Conservation (phyloP, 2,329 filamentous ascomycete species). For the Colletotrichum tropicale region DNA sequence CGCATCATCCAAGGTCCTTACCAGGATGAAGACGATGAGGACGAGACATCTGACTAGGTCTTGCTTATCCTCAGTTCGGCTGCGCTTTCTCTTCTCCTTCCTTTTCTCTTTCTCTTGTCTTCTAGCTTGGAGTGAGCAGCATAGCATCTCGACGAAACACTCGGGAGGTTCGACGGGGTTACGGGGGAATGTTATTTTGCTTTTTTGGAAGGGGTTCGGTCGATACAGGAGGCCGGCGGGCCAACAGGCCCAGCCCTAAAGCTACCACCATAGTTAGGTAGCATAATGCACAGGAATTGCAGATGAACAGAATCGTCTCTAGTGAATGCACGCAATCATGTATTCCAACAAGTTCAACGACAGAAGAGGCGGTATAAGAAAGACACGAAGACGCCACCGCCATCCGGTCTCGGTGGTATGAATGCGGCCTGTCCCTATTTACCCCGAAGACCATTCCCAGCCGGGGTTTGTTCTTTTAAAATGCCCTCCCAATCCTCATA, state of each 20-base stretch:
- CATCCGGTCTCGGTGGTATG: slow-evolving; percentile 1
- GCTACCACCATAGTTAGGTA: not conserved
- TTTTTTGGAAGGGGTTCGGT: not conserved
- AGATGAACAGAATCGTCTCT: not conserved
- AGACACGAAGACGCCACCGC: slow-evolving; percentile 13
- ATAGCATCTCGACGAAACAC: not conserved
- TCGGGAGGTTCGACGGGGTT: not conserved
- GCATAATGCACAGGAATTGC: not conserved
- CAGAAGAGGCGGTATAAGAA: slow-evolving; percentile 9
- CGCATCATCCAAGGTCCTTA: not conserved
- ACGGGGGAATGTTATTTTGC: not conserved
- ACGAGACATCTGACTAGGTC: not conserved
- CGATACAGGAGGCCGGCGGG: not conserved
- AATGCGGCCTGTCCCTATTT: slow-evolving; percentile 5
- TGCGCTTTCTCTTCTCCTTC: not conserved
- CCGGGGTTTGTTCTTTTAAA: slow-evolving; percentile 6
- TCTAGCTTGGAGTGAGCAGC: not conserved
- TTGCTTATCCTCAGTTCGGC: not conserved
- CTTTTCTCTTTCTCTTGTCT: not conserved
- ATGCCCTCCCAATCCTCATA: slow-evolving; percentile 3
- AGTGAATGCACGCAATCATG: not conserved
- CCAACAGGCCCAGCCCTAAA: not conserved
- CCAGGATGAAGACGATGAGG: not conserved
- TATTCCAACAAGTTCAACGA: slow-evolving; percentile 13
- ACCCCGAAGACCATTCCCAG: not conserved